phyloP scores from a whole-genome alignment of 495 filamentous ascomycete genomes.

The Aspergillus haitiensis region DNA sequence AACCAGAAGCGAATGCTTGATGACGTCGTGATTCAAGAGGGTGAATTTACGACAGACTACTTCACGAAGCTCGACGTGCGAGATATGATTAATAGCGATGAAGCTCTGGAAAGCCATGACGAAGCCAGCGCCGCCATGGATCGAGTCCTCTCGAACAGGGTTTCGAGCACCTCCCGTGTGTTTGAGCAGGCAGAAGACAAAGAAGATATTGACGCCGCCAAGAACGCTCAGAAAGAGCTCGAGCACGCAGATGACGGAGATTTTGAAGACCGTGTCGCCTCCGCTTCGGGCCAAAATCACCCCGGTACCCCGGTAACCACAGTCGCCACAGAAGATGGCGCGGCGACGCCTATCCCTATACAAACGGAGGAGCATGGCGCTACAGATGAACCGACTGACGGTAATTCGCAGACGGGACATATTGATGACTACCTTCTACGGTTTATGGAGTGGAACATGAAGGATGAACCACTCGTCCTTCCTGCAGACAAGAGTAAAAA shows the following conservation, averaged over 20 bases:
- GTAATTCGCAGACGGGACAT: constrained; percentile 45
- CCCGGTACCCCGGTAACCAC: constrained; percentile 30
- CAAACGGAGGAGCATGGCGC: constrained; percentile 15
- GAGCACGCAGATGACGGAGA: constrained; percentile 84
- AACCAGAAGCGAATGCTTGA: constrained; percentile 98
- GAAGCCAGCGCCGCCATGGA: constrained; percentile 83
- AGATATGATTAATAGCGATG: constrained; percentile 66
- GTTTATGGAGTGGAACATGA: constrained; percentile 73
- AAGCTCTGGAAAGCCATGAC: constrained; percentile 56
- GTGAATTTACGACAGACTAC: constrained; percentile 97
- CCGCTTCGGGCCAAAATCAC: constrained; percentile 29
- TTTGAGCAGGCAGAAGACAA: constrained; percentile 88
- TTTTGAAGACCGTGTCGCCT: constrained; percentile 69
- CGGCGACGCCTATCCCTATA: constrained; percentile 19
- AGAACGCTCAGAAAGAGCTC: constrained; percentile 84
- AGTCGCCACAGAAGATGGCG: constrained; percentile 22
- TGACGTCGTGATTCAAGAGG: constrained; percentile 97
- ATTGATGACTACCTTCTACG: constrained; percentile 87
- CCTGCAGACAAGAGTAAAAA: constrained; percentile 82
- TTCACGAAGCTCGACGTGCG: constrained; percentile 76
- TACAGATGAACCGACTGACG: constrained; percentile 40
- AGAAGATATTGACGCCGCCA: constrained; percentile 87
- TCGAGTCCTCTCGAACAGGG: constrained; percentile 66
- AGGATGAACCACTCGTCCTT: constrained; percentile 74
- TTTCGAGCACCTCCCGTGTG: constrained; percentile 56